phyloP scores from a whole-genome alignment of 2,329 filamentous ascomycete species.

The Pseudogymnoascus sp. region DNA sequence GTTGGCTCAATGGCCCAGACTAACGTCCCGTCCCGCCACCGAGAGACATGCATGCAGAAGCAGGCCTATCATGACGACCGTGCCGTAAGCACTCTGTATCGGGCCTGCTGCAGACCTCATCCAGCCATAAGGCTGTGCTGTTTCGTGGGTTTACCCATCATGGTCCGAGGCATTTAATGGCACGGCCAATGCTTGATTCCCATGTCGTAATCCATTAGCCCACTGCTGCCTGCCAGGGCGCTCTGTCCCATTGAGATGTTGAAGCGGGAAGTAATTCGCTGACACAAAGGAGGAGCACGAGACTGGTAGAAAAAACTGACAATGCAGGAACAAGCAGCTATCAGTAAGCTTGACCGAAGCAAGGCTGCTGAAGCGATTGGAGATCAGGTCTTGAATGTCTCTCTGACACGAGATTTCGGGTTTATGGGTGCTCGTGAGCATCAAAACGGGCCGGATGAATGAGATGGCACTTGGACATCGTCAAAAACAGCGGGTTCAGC shows the following conservation, averaged over 20 bases:
- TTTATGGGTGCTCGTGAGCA: background rate
- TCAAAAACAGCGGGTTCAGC: background rate
- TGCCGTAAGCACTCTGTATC: background rate
- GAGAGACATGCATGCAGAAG: background rate
- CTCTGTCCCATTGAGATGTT: background rate
- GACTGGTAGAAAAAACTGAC: background rate
- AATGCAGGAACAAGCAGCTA: slow-evolving; percentile 2
- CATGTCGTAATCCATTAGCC: background rate
- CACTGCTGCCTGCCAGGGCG: background rate
- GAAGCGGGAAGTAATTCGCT: background rate
- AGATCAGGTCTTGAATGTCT: background rate
- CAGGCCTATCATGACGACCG: background rate
- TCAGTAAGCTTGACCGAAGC: background rate
- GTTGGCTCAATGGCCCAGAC: background rate
- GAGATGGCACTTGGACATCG: background rate
- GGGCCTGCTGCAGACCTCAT: background rate
- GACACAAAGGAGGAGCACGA: background rate
- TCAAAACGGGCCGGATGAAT: background rate
- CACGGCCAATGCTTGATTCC: background rate
- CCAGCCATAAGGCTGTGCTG: background rate
- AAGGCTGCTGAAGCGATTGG: background rate
- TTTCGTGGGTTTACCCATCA: background rate
- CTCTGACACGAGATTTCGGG: background rate
- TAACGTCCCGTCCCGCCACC: slow-evolving; percentile 5
- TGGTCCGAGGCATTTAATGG: background rate